Conservation (phyloP, 176 grass and related monocot species). For the Tillandsia leiboldiana region DNA sequence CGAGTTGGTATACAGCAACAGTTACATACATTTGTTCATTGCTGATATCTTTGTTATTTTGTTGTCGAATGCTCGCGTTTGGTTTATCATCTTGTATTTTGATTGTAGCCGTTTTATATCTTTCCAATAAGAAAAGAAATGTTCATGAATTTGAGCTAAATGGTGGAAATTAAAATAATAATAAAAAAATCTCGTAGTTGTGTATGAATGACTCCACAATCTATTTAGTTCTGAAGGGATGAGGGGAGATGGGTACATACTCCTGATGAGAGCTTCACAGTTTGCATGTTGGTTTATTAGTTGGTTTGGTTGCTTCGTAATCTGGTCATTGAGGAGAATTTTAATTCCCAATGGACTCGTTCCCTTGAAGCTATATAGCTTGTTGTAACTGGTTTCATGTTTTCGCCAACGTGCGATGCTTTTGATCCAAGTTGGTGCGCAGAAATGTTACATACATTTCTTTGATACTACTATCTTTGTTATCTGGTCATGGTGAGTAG, state of each 20-base stretch:
- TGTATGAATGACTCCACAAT: too few species aligned
- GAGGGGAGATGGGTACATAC: too few species aligned
- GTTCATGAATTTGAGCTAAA: too few species aligned
- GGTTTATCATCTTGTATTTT: neutral
- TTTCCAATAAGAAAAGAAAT: too few species aligned
- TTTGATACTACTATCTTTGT: neutral
- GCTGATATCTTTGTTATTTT: neutral
- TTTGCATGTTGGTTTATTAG: too few species aligned
- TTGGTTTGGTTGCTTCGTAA: conserved; percentile 26
- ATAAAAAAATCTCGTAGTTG: too few species aligned
- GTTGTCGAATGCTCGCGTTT: neutral
- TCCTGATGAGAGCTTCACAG: too few species aligned
- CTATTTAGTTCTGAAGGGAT: too few species aligned
- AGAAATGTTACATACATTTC: conserved; percentile 32
- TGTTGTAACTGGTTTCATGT: conserved; percentile 32
- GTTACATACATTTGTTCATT: conserved; percentile 32
- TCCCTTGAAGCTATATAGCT: conserved; percentile 44
- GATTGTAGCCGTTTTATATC: neutral
- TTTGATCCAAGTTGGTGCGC: conserved; percentile 1
- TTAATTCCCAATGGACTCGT: conserved; percentile 39
- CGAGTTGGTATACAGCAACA: conserved; percentile 14
- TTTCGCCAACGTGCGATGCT: neutral
- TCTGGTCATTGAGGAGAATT: conserved; percentile 34
- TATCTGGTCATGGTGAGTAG: neutral
- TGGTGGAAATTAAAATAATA: too few species aligned